Evolutionary conservation across 106 monocot genomes (phyloP), one percentile per base, ranked within the genome.

Genomic region (Dendrobium officinale): DNA sequence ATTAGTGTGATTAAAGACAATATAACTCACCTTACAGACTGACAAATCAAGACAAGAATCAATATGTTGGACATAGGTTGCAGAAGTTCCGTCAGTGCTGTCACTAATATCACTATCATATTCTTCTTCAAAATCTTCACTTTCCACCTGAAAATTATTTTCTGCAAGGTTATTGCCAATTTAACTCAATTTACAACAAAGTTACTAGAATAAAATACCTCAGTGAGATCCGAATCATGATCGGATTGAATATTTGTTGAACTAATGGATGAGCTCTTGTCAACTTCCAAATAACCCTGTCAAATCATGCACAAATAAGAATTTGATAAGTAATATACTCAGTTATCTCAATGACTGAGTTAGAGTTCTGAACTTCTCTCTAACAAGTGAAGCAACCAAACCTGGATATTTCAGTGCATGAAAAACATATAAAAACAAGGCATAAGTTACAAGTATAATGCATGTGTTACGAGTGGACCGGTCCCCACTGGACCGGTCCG

Each of bases 211-310:
- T 74, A 43, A 76, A 76, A 42, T 42, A 83, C 83, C 78, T 78
- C 83, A 55, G 17, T 78, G 41, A 22, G 6, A 47, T 78, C 78
- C 40, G 78, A 83, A 55, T 43, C 9, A 18, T 20, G 40, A 55
- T 41, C 42, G 18, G 67, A 56, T 72, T 56, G 72, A 78, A 40
- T n/a, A 51, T 55, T 0, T 5, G 16, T 22, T 29, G 76, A 26
- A 75, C 8, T 47, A 81, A 19, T 75, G 42, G 37, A 42, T 37
- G 67, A 54, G 55, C 27, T 43, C 54, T 56, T 55, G 24, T 78
- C 55, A 17, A 77, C 47, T 42, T 83, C 72, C 40, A 67, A 47
- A 41, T 72, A 72, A 55, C 83, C 78, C 78, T 78, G 67, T 66
- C 44, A 75, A 45, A n/a, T 75, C 8, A 37, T 22, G 18, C 2